Evolutionary conservation across 331 rosid species (phyloP).

Genomic region (Acacia concinna): DNA sequence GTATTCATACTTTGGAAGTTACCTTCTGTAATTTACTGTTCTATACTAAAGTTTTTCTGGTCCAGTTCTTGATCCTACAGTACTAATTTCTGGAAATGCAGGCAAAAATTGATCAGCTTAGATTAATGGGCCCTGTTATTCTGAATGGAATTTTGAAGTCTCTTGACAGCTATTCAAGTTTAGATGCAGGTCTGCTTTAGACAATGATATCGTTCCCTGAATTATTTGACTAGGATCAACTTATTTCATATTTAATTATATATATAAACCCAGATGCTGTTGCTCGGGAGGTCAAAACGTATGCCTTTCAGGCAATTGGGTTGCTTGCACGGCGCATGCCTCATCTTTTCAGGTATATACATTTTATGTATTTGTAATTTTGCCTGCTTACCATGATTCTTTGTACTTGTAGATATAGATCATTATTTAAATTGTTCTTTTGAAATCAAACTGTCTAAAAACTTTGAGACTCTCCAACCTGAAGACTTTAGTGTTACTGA

Average conservation of each 20-base stretch:
- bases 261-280: slow-evolving; percentile 61
- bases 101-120: slow-evolving; percentile 86
- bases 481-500: background rate
- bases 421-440: background rate
- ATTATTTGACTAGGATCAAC: slow-evolving; percentile 27
- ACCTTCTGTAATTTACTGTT: slow-evolving; percentile 3
- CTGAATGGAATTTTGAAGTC: slow-evolving; percentile 90
- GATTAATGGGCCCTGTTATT: slow-evolving; percentile 92
- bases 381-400: background rate
- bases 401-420: background rate
- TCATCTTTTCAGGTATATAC: slow-evolving; percentile 77
- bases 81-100: slow-evolving; percentile 48
- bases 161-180: slow-evolving; percentile 73
- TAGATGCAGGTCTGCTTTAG: slow-evolving; percentile 64
- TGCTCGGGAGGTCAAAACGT: slow-evolving; percentile 75
- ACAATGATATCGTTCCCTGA: slow-evolving; percentile 13
- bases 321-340: slow-evolving; percentile 93
- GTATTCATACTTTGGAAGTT: background rate
- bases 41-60: background rate
- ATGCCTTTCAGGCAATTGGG: slow-evolving; percentile 91
- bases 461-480: background rate
- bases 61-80: slow-evolving; percentile 13
- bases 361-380: slow-evolving; percentile 13
- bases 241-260: slow-evolving; percentile 28
- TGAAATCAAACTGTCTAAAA: background rate